phyloP scores from a whole-genome alignment of 345 rosid species.

The Gossypium stocksii region DNA sequence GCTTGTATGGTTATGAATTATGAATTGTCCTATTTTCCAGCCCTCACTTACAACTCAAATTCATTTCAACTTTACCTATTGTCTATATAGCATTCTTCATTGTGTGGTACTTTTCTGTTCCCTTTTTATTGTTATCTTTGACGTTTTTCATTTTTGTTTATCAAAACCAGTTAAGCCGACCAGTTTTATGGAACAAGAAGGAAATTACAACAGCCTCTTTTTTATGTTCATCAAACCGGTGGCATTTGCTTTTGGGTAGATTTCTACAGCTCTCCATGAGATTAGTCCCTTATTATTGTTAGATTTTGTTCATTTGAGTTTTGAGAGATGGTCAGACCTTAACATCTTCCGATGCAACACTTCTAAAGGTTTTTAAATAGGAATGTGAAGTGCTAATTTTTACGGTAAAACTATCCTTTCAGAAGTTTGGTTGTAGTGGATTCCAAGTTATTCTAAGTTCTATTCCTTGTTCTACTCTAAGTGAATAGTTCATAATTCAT shows the following conservation, averaged over 20 bases:
- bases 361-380: not conserved
- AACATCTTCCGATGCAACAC: not conserved
- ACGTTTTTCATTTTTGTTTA: slow-evolving; percentile 1
- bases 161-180: not conserved
- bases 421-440: slow-evolving; percentile 8
- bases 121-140: slow-evolving; percentile 2
- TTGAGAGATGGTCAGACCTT: not conserved
- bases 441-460: not conserved
- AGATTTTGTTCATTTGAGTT: not conserved
- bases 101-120: not conserved
- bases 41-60: not conserved
- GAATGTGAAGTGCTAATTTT: not conserved
- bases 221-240: slow-evolving; percentile 4
- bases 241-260: slow-evolving; percentile 16
- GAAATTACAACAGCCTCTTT: not conserved
- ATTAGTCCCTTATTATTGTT: not conserved
- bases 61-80: slow-evolving; percentile 1
- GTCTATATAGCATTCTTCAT: not conserved
- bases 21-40: not conserved
- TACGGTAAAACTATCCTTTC: slow-evolving; percentile 1
- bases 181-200: slow-evolving; percentile 7
- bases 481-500: not conserved
- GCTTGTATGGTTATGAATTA: not conserved
- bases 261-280: slow-evolving; percentile 3
- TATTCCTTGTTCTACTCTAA: not conserved